Percentiles rank a stretch among this genome's conserved stretches.
Conservation (phyloP, 2,329 filamentous ascomycete species). For the Pseudogymnoascus verrucosus region DNA sequence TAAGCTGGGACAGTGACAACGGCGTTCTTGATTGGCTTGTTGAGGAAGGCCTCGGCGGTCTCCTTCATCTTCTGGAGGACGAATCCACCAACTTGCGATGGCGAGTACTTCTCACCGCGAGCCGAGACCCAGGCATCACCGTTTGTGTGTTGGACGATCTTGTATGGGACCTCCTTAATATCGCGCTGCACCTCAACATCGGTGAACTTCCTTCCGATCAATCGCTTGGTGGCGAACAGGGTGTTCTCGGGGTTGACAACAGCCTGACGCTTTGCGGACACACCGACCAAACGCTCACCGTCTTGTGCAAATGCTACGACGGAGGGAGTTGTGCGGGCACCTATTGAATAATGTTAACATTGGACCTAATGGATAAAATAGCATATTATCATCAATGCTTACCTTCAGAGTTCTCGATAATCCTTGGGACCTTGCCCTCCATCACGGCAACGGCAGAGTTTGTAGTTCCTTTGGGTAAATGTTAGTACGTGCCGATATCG, state of each 20-base stretch:
- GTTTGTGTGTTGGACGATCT: conserved; percentile 95
- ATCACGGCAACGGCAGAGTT: conserved; percentile 97
- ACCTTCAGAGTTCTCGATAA: conserved; percentile 98
- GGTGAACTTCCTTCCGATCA: conserved; percentile 95
- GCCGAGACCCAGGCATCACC: conserved; percentile 95
- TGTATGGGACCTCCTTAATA: conserved; percentile 96
- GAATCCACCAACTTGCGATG: conserved; percentile 96
- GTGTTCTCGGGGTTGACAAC: conserved; percentile 99
- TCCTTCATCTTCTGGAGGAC: conserved; percentile 99
- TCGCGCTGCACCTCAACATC: conserved; percentile 92
- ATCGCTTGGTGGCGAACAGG: conserved; percentile 95
- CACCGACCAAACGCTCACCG: conserved; percentile 92
- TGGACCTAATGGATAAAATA: not conserved
- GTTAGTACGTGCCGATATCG: conserved; percentile 9
- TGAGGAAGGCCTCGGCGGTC: conserved; percentile 87
- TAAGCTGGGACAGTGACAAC: conserved; percentile 96
- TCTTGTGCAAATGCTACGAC: conserved; percentile 94
- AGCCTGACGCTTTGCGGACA: conserved; percentile 94
- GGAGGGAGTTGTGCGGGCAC: conserved; percentile 84
- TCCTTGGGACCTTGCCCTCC: conserved; percentile 92
- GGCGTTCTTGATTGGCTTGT: conserved; percentile 87
- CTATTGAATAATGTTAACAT: conserved; percentile 33
- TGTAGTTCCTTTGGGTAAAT: conserved; percentile 58
- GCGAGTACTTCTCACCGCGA: conserved; percentile 91
- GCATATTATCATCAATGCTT: conserved; percentile 27